Conservation (phyloP, 345 rosid genomes). For the Iberis pinnata region DNA sequence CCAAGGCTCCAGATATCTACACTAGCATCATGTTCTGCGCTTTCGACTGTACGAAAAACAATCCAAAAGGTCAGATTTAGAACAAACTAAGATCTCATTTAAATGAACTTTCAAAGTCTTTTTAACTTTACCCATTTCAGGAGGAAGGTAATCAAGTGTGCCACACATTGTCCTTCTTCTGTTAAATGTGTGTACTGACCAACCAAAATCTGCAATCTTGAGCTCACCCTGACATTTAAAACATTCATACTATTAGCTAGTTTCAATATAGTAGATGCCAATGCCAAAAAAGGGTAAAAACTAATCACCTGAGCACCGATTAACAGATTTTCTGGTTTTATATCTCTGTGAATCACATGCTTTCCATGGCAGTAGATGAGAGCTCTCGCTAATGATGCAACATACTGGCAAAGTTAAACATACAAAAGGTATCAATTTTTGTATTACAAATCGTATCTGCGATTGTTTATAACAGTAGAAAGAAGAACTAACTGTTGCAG, state of each 20-base stretch:
- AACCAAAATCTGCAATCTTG: slow-evolving; percentile 98
- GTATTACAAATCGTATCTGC: too few species aligned
- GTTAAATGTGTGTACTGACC: slow-evolving; percentile 98
- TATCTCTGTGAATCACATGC: slow-evolving; percentile 96
- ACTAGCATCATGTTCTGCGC: slow-evolving; percentile 90
- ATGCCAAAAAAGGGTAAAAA: neutral
- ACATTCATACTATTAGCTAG: neutral
- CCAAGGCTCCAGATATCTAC: slow-evolving; percentile 99
- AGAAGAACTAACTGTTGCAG: slow-evolving; percentile 74
- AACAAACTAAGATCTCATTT: neutral
- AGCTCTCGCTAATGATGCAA: slow-evolving; percentile 93
- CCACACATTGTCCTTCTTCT: slow-evolving; percentile 99
- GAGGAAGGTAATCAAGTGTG: slow-evolving; percentile 94
- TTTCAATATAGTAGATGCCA: neutral
- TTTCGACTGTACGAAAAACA: slow-evolving; percentile 51
- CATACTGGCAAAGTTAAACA: slow-evolving; percentile 48
- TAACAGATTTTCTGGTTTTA: slow-evolving; percentile 90
- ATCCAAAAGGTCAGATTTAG: neutral
- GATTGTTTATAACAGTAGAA: neutral
- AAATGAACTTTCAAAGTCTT: neutral
- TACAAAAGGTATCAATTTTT: neutral
- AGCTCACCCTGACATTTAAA: slow-evolving; percentile 72
- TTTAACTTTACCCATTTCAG: slow-evolving; percentile 78
- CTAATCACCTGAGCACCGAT: slow-evolving; percentile 70
- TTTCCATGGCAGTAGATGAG: slow-evolving; percentile 98